phyloP scores from a whole-genome alignment of 2,329 filamentous ascomycete genomes.

The Epichloe baconii region DNA sequence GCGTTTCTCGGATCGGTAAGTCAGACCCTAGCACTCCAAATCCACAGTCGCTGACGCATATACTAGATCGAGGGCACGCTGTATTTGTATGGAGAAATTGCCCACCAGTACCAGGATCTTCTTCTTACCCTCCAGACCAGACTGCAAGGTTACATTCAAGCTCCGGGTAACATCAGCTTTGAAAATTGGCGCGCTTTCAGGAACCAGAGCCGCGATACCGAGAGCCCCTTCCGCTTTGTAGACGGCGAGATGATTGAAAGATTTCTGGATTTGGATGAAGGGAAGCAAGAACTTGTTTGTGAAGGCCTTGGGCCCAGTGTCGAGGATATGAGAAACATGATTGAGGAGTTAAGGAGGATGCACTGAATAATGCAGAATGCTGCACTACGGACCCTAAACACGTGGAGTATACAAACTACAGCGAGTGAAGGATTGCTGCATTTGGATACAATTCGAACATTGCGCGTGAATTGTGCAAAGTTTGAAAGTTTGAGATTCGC shows the following conservation, averaged over 20 bases:
- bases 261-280: constrained; percentile 60
- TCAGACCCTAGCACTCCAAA: not conserved
- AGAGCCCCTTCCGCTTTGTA: constrained; percentile 74
- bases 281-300: constrained; percentile 38
- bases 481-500: too few species aligned
- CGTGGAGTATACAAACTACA: not conserved
- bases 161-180: constrained; percentile 64
- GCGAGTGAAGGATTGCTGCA: not conserved
- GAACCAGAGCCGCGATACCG: constrained; percentile 57
- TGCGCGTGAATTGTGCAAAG: too few species aligned
- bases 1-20: constrained; percentile 84
- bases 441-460: not conserved
- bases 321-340: constrained; percentile 46
- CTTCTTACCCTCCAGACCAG: constrained; percentile 69
- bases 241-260: constrained; percentile 84
- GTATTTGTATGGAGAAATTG: constrained; percentile 76
- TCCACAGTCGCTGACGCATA: constrained; percentile 1
- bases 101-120: constrained; percentile 58
- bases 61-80: constrained; percentile 74
- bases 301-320: constrained; percentile 46
- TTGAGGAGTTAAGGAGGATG: constrained; percentile 50
- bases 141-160: constrained; percentile 52
- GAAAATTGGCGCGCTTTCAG: constrained; percentile 70
- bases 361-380: constrained; percentile 26
- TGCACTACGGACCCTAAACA: too few species aligned